Conservation (phyloP, 495 filamentous ascomycete genomes). For the Penicillium bialowiezense region DNA sequence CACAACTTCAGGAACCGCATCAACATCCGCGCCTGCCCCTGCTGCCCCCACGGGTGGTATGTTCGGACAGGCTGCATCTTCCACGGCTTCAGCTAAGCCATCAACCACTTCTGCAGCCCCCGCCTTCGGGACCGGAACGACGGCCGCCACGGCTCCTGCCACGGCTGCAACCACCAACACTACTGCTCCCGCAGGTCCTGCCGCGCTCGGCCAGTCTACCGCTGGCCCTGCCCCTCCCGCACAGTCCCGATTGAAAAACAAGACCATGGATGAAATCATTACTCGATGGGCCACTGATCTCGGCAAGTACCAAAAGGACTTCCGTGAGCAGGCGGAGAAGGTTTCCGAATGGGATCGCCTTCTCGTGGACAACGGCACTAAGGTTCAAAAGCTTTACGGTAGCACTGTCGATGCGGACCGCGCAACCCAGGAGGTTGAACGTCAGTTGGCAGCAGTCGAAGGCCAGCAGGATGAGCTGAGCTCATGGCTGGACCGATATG, state of each 20-base stretch:
- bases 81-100: slow-evolving; percentile 28
- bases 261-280: slow-evolving; percentile 99
- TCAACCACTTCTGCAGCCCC: slow-evolving; percentile 13
- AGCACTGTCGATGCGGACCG: slow-evolving; percentile 89
- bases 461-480: slow-evolving; percentile 86
- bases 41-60: slow-evolving; percentile 23
- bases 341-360: slow-evolving; percentile 88
- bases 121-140: slow-evolving; percentile 14
- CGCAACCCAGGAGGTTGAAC: slow-evolving; percentile 85
- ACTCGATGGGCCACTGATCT: slow-evolving; percentile 96
- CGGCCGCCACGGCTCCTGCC: slow-evolving; percentile 16
- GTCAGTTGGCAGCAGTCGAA: slow-evolving; percentile 83
- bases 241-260: slow-evolving; percentile 89
- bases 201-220: slow-evolving; percentile 65
- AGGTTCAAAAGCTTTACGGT: slow-evolving; percentile 84
- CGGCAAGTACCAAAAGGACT: slow-evolving; percentile 92
- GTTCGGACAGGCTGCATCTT: slow-evolving; percentile 28
- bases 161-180: slow-evolving; percentile 21
- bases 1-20: slow-evolving; percentile 26
- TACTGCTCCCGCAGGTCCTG: slow-evolving; percentile 27
- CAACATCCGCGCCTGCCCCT: slow-evolving; percentile 21
- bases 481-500: slow-evolving; percentile 82
- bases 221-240: slow-evolving; percentile 71
- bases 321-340: slow-evolving; percentile 81
- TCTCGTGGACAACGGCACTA: slow-evolving; percentile 87